Evolutionary conservation across 345 rosid species (phyloP).

Genomic region (Cardiospermum halicacabum): DNA sequence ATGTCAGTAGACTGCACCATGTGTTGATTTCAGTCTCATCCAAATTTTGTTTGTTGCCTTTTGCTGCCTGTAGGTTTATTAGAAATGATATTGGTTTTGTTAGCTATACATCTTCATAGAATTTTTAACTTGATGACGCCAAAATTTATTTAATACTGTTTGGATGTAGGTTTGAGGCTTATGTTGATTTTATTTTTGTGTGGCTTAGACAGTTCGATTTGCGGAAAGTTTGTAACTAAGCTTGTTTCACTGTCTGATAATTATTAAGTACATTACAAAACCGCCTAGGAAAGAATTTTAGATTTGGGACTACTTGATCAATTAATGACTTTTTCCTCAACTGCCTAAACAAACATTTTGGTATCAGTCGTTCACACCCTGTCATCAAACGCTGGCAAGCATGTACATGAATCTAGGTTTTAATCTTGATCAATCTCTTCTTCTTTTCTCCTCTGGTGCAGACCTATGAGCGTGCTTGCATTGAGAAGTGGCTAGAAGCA

Average conservation of each 20-base stretch:
- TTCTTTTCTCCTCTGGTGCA: slow-evolving; percentile 26
- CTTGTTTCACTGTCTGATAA: neutral
- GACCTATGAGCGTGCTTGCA: slow-evolving; percentile 93
- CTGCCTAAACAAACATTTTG: slow-evolving; percentile 2
- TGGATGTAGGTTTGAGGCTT: neutral
- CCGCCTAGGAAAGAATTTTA: neutral
- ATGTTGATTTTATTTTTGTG: too few species aligned
- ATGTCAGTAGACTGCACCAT: neutral
- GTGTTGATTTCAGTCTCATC: neutral
- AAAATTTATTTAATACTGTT: neutral
- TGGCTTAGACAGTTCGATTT: neutral
- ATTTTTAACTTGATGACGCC: neutral
- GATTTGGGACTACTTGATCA: neutral
- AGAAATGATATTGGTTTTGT: neutral
- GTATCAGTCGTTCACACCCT: neutral
- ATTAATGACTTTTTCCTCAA: neutral
- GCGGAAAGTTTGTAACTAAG: neutral
- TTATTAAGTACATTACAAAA: slow-evolving; percentile 1
- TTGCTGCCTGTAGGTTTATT: neutral
- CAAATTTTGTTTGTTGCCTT: neutral
- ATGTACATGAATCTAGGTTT: neutral
- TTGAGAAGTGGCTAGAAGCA: slow-evolving; percentile 92
- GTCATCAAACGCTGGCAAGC: neutral
- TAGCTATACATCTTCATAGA: neutral
- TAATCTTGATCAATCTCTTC: slow-evolving; percentile 15